Base-by-base conservation (phyloP, 2,329 filamentous ascomycete species). In the Calonectria pauciramosa region DNA sequence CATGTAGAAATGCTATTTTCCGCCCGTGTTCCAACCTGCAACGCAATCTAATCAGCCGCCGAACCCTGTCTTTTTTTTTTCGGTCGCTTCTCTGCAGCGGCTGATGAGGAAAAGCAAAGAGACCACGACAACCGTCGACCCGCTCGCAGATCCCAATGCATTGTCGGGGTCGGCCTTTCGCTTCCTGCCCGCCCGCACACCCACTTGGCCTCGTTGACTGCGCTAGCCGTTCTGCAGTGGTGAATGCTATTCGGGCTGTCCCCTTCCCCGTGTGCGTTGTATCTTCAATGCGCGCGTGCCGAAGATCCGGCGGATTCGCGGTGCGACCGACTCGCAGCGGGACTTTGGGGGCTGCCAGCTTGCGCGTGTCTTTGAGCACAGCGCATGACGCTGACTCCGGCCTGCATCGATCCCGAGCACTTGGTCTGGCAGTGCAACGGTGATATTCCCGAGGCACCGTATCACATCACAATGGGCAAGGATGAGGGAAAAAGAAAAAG, bases 71-170 rank as follows among this genome's bases (percentile, higher is more conserved):
- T n/a, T 51, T 13, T 54, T 54, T 10, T 54, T 32, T 32, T 26
- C n/a, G 14, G 4, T 20, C 28, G 16, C 18, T 30, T 54, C 23
- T 59, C 54, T 59, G 54, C 54, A 59, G n/a, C 34, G 4, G 23
- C 34, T 10, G n/a, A 38, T 38, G 28, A 41, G 36, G 36, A 63
- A 41, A 63, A 63, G 56, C 56, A 63, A 63, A 41, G 26, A 38
- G 56, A 20, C 56, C 56, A 63, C 56, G 56, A 36, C 56, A 63
- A 63, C 56, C 56, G 34, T 41, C 34, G 34, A 60, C 56, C 56
- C 56, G 56, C 56, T 34, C 23, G 56, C 36, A 63, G 56, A 63
- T 63, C 56, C 34, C 23, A 63, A 63, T 63, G 36, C 56, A 11
- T 4, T 30, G 56, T 23, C 34, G 23, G 34, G n/a, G 13, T n/a